Evolutionary conservation across 1,284 basidiomycete genomes (phyloP).

Genomic region (Ceratobasidium sp.): DNA sequence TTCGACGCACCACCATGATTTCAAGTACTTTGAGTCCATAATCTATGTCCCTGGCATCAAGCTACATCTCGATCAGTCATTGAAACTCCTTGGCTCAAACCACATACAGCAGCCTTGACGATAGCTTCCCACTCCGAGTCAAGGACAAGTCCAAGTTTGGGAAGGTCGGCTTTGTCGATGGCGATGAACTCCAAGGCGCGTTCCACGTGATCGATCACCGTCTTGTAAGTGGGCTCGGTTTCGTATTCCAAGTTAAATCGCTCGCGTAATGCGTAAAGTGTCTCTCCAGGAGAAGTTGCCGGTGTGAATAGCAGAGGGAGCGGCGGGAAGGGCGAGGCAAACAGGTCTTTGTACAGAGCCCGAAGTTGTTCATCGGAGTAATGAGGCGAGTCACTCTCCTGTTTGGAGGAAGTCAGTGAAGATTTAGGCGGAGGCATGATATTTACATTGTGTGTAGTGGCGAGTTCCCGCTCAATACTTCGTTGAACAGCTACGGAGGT

Average conservation of each 20-base stretch:
- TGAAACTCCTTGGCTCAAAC: not conserved
- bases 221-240: not conserved
- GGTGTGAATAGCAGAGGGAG: not conserved
- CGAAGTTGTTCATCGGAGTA: constrained; percentile 35
- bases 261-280: not conserved
- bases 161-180: not conserved
- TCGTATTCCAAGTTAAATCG: constrained; percentile 1
- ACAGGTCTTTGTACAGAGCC: constrained; percentile 27
- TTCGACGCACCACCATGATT: constrained; percentile 65
- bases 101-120: constrained; percentile 19
- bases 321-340: constrained; percentile 4
- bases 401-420: not conserved
- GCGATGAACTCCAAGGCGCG: constrained; percentile 3
- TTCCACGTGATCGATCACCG: constrained; percentile 14
- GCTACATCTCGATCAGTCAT: constrained; percentile 48
- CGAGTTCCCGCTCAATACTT: not conserved
- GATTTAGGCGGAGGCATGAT: not conserved
- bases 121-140: constrained; percentile 33
- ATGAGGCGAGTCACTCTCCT: not conserved
- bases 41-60: constrained; percentile 53
- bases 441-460: not conserved
- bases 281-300: not conserved
- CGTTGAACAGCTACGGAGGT: constrained; percentile 1
- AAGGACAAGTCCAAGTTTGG: constrained; percentile 28
- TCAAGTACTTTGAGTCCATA: constrained; percentile 55